phyloP scores from a whole-genome alignment of 2,329 filamentous ascomycete genomes.

The Sporothrix euskadiensis region DNA sequence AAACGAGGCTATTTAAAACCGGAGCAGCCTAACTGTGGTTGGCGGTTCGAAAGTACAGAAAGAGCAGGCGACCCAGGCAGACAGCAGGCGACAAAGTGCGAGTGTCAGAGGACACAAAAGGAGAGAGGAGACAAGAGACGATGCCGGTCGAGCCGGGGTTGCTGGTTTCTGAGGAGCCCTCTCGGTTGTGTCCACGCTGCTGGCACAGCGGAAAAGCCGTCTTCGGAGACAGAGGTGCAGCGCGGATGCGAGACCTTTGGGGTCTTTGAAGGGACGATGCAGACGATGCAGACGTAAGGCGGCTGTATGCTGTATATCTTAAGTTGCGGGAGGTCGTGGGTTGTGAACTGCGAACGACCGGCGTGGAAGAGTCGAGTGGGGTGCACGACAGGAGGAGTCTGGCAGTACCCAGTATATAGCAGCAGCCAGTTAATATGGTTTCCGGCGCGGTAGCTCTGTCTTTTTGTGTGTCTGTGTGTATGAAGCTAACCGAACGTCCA shows the following conservation, averaged over 20 bases:
- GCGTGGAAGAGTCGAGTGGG: constrained; percentile 1
- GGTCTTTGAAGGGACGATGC: not conserved
- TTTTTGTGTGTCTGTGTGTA: not conserved
- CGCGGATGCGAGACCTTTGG: not conserved
- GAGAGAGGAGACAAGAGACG: not conserved
- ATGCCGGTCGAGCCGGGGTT: constrained; percentile 16
- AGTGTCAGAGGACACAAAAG: not conserved
- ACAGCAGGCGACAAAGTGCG: not conserved
- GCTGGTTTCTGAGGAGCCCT: not conserved
- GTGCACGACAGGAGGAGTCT: not conserved
- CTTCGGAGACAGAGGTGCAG: not conserved
- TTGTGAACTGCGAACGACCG: not conserved
- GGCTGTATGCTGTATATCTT: not conserved
- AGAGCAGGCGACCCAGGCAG: not conserved
- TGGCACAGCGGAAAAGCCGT: not conserved
- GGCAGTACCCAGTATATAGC: not conserved
- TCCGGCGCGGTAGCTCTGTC: not conserved
- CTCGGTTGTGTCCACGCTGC: not conserved
- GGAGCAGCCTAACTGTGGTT: constrained; percentile 21
- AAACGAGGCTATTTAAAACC: constrained; percentile 24
- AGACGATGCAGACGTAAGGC: not conserved
- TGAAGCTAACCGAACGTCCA: not conserved
- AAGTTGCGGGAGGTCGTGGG: not conserved
- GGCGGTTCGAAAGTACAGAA: not conserved
- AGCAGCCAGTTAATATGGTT: not conserved